These are phyloP conservation scores for Niveomyces coronatus DNA, from an alignment of 2,329 filamentous ascomycete species.

Conservation along the genomic window DNA sequence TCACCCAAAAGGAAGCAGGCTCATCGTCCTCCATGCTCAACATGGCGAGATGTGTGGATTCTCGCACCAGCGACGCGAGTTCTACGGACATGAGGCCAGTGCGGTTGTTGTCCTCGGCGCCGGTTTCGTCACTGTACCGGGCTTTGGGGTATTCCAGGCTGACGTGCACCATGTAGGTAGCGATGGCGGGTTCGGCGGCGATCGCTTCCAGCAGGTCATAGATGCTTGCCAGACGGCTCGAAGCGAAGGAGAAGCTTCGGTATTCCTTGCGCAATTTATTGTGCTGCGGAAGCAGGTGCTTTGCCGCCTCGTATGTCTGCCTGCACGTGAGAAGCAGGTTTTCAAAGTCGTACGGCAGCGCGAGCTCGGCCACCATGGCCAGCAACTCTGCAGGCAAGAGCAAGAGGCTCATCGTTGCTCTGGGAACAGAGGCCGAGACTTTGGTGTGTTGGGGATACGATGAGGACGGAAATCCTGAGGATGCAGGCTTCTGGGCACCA, in stretches of 20 bases:
- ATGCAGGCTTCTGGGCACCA: no score
- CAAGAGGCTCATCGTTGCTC: neutral
- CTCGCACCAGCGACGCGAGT: neutral
- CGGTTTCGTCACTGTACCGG: neutral
- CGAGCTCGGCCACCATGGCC: neutral
- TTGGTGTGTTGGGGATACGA: neutral
- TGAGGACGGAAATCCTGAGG: neutral
- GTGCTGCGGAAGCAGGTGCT: neutral
- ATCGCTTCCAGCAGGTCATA: constrained; percentile 1
- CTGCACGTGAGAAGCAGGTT: neutral
- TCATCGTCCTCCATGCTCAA: neutral
- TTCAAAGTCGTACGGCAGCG: constrained; percentile 1
- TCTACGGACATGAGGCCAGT: neutral
- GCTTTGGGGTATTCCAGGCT: neutral
- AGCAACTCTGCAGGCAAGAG: neutral
- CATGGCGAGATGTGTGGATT: neutral
- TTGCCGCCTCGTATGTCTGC: neutral
- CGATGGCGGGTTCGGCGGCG: constrained; percentile 1
- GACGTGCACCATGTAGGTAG: constrained; percentile 7
- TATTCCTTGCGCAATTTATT: neutral
- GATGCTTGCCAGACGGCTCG: neutral
- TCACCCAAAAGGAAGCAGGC: neutral
- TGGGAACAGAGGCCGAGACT: no score
- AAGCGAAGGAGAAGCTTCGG: neutral
- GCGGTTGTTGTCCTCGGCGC: neutral